phyloP scores from a whole-genome alignment of 148 eudicot genomes.

The Chenopodium album region DNA sequence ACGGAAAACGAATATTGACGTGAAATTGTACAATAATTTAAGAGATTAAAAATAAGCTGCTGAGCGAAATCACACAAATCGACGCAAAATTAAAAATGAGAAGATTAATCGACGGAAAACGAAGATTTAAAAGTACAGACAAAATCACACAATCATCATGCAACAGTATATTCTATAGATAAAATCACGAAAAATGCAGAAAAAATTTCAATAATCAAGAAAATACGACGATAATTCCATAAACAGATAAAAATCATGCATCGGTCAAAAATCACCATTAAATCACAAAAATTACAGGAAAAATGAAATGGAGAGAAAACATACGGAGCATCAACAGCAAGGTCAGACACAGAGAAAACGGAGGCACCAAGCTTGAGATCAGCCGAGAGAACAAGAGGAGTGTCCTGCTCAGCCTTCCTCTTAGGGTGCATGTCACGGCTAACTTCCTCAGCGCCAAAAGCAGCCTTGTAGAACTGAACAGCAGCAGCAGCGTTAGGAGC shows the following conservation, averaged over 20 bases:
- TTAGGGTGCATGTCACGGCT: slow-evolving; percentile 57
- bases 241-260: neutral
- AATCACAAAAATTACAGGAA: neutral
- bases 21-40: no score
- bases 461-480: slow-evolving; percentile 77
- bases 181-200: neutral
- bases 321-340: slow-evolving; percentile 52
- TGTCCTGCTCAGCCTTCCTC: slow-evolving; percentile 88
- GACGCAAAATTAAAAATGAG: neutral
- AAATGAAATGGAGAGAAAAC: neutral
- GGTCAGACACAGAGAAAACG: slow-evolving; percentile 56
- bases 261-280: neutral
- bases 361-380: slow-evolving; percentile 66
- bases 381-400: slow-evolving; percentile 66
- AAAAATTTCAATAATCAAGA: no score
- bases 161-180: no score
- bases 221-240: no score
- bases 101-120: no score
- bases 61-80: no score
- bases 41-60: no score
- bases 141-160: no score
- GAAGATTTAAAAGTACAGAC: no score
- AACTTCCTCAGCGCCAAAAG: slow-evolving; percentile 84
- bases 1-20: no score
- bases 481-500: slow-evolving; percentile 71